A percentile compares a stretch with the other conserved stretches of the same genome.
These are phyloP conservation scores for Fusarium oligoseptatum DNA, from an alignment of 2,329 filamentous ascomycete species.

Conservation along the genomic window DNA sequence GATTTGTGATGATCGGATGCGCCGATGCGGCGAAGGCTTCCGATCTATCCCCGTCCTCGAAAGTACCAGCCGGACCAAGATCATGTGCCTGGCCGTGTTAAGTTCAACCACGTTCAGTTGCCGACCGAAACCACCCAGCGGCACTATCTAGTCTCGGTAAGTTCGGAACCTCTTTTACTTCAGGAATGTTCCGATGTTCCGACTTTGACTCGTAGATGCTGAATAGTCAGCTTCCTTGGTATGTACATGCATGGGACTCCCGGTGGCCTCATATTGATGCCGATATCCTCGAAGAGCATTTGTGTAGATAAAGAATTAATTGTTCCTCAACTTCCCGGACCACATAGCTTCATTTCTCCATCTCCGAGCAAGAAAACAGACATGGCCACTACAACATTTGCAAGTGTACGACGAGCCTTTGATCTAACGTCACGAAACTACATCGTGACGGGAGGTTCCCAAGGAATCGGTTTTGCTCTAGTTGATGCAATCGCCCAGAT, in stretches of 20 bases:
- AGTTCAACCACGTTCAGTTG: neutral
- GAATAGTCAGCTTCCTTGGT: neutral
- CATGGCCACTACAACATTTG: neutral
- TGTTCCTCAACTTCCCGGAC: neutral
- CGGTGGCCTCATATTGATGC: neutral
- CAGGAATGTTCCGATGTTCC: neutral
- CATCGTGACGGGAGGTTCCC: slow-evolving; percentile 54
- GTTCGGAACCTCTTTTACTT: neutral
- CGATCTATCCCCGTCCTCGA: neutral
- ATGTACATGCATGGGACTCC: neutral
- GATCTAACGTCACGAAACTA: slow-evolving; percentile 50
- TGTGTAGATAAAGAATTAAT: neutral
- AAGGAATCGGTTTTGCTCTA: slow-evolving; percentile 54
- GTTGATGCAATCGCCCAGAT: slow-evolving; percentile 54
- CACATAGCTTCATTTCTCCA: neutral
- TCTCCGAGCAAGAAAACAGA: neutral
- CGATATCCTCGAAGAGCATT: neutral
- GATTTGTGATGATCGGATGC: neutral
- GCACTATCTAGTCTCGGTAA: neutral
- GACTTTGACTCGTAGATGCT: neutral
- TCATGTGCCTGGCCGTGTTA: neutral
- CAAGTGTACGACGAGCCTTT: slow-evolving; percentile 31
- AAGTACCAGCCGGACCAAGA: neutral
- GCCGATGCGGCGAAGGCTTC: neutral
- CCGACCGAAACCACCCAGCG: neutral